A percentile compares a stretch with the other conserved stretches of the same genome.
Evolutionary conservation across 352 stramenopile genomes (phyloP).

Genomic region (Pythium chondricola): DNA sequence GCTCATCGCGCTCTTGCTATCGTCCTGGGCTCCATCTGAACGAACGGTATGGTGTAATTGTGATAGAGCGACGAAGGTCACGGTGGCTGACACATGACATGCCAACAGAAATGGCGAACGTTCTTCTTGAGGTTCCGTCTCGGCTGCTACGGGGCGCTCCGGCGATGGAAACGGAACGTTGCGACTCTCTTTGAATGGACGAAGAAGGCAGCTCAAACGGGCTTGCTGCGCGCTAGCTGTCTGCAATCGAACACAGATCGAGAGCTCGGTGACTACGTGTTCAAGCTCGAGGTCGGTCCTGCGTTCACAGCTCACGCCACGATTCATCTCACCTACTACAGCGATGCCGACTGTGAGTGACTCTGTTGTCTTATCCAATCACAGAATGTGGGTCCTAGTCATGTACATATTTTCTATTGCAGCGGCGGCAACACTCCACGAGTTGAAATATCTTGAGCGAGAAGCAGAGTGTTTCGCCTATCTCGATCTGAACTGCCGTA

Average conservation of each 20-base stretch:
- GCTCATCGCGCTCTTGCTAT: slow-evolving; percentile 43
- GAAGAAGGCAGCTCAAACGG: slow-evolving; percentile 30
- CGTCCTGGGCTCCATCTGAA: slow-evolving; percentile 27
- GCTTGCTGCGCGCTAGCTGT: slow-evolving; percentile 36
- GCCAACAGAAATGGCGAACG: too few species aligned
- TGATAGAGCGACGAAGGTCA: not conserved
- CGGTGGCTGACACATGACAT: too few species aligned
- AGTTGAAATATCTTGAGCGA: slow-evolving; percentile 65
- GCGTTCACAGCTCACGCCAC: slow-evolving; percentile 46
- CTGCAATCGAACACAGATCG: slow-evolving; percentile 25
- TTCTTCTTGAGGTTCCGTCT: slow-evolving; percentile 30
- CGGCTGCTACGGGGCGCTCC: slow-evolving; percentile 30
- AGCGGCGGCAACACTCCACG: slow-evolving; percentile 61
- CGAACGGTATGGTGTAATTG: slow-evolving; percentile 26
- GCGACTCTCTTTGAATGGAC: slow-evolving; percentile 27
- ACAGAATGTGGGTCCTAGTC: too few species aligned
- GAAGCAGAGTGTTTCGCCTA: slow-evolving; percentile 68
- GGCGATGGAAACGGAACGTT: slow-evolving; percentile 20
- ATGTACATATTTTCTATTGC: not conserved
- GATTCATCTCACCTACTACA: slow-evolving; percentile 54
- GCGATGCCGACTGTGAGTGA: slow-evolving; percentile 58
- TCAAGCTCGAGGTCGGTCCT: slow-evolving; percentile 59
- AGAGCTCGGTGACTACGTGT: slow-evolving; percentile 52
- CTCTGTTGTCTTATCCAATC: not conserved
- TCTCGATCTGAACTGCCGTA: slow-evolving; percentile 46